phyloP scores from a whole-genome alignment of 495 filamentous ascomycete genomes.

The Apodospora peruviana region DNA sequence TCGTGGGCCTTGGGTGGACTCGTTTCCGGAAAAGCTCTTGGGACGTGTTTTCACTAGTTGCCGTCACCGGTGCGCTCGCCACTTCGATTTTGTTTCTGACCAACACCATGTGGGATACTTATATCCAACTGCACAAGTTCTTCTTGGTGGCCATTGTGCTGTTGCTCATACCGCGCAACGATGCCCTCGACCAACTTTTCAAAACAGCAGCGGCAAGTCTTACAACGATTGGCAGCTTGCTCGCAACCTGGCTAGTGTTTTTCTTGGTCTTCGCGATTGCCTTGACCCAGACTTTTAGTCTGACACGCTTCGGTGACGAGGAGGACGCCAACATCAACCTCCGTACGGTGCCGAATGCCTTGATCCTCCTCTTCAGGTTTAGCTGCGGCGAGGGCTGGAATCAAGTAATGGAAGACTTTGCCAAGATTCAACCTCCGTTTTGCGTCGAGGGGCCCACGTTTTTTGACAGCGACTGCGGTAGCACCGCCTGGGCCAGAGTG shows the following conservation, averaged over 20 bases:
- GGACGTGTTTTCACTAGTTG: constrained; percentile 84
- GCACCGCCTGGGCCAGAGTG: constrained; percentile 74
- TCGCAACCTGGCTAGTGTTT: constrained; percentile 95
- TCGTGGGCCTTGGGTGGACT: constrained; percentile 87
- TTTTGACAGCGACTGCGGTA: constrained; percentile 88
- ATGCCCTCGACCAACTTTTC: constrained; percentile 97
- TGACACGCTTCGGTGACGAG: constrained; percentile 75
- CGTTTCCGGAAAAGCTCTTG: constrained; percentile 90
- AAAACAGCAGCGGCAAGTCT: constrained; percentile 98
- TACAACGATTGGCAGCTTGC: constrained; percentile 80
- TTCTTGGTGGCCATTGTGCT: constrained; percentile 89
- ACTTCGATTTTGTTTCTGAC: constrained; percentile 66
- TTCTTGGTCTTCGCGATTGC: constrained; percentile 97
- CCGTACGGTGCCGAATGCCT: constrained; percentile 82
- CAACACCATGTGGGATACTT: constrained; percentile 49
- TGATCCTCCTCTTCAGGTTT: constrained; percentile 89
- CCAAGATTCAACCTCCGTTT: constrained; percentile 64
- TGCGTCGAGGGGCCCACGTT: constrained; percentile 66
- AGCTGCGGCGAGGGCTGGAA: constrained; percentile 97
- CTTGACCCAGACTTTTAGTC: constrained; percentile 91
- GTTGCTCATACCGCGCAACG: constrained; percentile 91
- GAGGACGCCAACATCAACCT: constrained; percentile 87
- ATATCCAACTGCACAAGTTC: constrained; percentile 80
- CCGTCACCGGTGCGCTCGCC: constrained; percentile 77
- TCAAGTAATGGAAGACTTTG: constrained; percentile 92